phyloP scores from a whole-genome alignment of 768 basidiomycete genomes.

The Sporobolomyces phaffii region DNA sequence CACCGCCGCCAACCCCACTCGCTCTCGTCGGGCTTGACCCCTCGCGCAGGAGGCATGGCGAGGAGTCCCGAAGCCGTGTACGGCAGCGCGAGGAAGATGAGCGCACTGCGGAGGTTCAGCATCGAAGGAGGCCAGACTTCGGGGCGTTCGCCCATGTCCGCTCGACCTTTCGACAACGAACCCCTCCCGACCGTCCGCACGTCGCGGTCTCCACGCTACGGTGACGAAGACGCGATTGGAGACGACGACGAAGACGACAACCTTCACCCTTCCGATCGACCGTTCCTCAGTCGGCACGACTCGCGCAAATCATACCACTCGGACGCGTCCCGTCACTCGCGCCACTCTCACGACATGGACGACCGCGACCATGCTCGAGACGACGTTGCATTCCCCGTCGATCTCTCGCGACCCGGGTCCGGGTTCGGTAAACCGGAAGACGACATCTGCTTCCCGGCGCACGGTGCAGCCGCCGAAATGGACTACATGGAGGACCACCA shows the following conservation, averaged over 20 bases:
- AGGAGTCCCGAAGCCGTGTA: constrained; percentile 3
- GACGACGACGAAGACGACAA: constrained; percentile 15
- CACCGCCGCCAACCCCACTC: constrained; percentile 41
- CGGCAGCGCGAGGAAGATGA: constrained; percentile 14
- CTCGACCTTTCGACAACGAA: constrained; percentile 5
- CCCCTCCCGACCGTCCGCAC: neutral
- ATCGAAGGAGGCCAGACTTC: neutral
- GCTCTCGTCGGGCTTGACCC: constrained; percentile 18
- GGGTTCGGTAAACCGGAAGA: constrained; percentile 39
- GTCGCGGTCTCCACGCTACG: constrained; percentile 4
- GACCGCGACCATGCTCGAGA: neutral
- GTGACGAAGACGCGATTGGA: constrained; percentile 33
- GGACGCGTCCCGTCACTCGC: constrained; percentile 6
- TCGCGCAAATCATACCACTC: constrained; percentile 33
- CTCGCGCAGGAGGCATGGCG: neutral
- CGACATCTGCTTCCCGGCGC: constrained; percentile 43
- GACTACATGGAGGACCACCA: constrained; percentile 30
- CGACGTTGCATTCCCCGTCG: constrained; percentile 21
- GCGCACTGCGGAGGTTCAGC: constrained; percentile 17
- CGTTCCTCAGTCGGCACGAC: constrained; percentile 36
- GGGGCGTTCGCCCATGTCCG: constrained; percentile 10
- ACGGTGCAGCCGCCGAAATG: constrained; percentile 31
- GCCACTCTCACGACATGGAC: constrained; percentile 1
- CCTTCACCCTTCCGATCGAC: constrained; percentile 13
- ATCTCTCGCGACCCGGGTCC: constrained; percentile 38